Conservation (phyloP, 495 filamentous ascomycete species). For the Xylaria palmicola region DNA sequence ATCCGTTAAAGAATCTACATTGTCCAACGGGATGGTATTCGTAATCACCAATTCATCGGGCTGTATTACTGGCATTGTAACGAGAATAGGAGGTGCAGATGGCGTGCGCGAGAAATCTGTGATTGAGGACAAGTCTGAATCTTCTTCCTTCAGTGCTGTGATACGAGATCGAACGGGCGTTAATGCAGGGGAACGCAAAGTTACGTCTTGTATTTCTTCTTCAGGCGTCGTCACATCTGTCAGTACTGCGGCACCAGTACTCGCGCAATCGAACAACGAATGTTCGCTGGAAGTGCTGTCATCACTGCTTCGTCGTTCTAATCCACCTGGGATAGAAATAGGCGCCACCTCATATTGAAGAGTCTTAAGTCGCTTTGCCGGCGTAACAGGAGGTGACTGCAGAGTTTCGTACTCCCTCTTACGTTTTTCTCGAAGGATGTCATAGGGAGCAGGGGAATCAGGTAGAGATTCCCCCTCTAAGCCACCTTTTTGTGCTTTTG, state of each 20-base stretch:
- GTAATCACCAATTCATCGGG: neutral
- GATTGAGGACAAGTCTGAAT: constrained; percentile 24
- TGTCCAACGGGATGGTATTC: neutral
- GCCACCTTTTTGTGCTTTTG: constrained; percentile 29
- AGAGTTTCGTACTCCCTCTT: constrained; percentile 34
- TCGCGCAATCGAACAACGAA: constrained; percentile 21
- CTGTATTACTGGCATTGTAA: neutral
- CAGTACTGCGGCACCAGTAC: constrained; percentile 23
- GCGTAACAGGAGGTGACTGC: constrained; percentile 45
- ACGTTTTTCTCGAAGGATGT: constrained; percentile 29
- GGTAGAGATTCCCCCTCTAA: constrained; percentile 31
- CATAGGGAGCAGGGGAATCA: constrained; percentile 19
- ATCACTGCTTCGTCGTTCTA: constrained; percentile 29
- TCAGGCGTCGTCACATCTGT: constrained; percentile 45
- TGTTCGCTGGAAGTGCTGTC: constrained; percentile 22
- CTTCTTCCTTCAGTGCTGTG: constrained; percentile 29
- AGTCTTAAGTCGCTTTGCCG: constrained; percentile 42
- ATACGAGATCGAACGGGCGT: constrained; percentile 34
- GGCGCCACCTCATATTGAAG: constrained; percentile 32
- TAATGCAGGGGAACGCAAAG: constrained; percentile 37
- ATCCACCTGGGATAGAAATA: constrained; percentile 20
- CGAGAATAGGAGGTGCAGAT: constrained; percentile 9
- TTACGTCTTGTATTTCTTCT: constrained; percentile 34
- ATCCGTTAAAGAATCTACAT: constrained; percentile 7
- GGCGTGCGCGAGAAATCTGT: constrained; percentile 25